Evolutionary conservation across 2,329 filamentous ascomycete genomes (phyloP).

Genomic region (Colletotrichum camelliae): DNA sequence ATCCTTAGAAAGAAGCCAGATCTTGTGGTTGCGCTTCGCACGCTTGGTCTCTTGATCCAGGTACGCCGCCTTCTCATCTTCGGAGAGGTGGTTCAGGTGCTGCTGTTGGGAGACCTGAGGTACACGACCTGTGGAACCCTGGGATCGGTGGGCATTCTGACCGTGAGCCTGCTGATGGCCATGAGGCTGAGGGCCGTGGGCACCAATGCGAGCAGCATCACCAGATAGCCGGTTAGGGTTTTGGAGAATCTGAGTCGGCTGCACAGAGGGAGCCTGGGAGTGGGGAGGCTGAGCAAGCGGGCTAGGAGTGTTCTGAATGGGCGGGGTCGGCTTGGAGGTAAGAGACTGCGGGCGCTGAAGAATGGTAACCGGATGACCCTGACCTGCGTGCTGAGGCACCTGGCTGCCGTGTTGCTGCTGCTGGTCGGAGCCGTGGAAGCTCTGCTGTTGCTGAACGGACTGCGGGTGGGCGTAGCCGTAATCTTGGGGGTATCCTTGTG

Average conservation of each 20-base stretch:
- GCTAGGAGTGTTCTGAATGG: slow-evolving; percentile 35
- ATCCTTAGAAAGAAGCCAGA: slow-evolving; percentile 88
- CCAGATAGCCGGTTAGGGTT: slow-evolving; percentile 72
- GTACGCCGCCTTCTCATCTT: slow-evolving; percentile 84
- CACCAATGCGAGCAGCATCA: slow-evolving; percentile 45
- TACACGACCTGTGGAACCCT: slow-evolving; percentile 65
- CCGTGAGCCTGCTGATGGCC: slow-evolving; percentile 26
- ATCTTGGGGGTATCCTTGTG: slow-evolving; percentile 26
- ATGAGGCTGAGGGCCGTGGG: slow-evolving; percentile 18
- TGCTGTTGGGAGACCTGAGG: slow-evolving; percentile 63
- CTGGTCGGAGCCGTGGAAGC: slow-evolving; percentile 21
- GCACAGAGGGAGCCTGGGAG: slow-evolving; percentile 46
- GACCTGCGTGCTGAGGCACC: slow-evolving; percentile 35
- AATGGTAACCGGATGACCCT: slow-evolving; percentile 59
- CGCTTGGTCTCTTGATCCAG: slow-evolving; percentile 91
- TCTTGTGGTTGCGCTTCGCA: slow-evolving; percentile 98
- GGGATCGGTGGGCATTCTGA: slow-evolving; percentile 50
- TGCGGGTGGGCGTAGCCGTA: slow-evolving; percentile 23
- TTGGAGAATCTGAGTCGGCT: slow-evolving; percentile 79
- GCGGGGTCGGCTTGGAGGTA: slow-evolving; percentile 44
- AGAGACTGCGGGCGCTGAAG: slow-evolving; percentile 57
- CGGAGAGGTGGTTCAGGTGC: slow-evolving; percentile 71
- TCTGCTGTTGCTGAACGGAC: slow-evolving; percentile 15
- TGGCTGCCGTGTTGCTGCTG: slow-evolving; percentile 32
- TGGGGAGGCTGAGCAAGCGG: slow-evolving; percentile 39